A percentile compares a stretch with the other conserved stretches of the same genome.
These are phyloP conservation scores for Aethionema arabicum DNA, from an alignment of 345 rosid genomes.

Conservation along the genomic window DNA sequence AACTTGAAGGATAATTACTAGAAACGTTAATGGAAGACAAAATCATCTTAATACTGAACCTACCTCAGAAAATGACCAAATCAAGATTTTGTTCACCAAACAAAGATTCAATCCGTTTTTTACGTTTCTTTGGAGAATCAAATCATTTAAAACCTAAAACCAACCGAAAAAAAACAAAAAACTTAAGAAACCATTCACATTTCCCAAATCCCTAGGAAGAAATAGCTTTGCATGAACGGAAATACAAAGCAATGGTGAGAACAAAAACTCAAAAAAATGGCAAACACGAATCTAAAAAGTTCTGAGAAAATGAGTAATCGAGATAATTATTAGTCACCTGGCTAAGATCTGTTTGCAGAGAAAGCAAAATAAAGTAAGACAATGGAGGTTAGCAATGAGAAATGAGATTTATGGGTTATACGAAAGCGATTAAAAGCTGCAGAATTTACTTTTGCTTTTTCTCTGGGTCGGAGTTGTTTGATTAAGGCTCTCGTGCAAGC, in stretches of 20 bases:
- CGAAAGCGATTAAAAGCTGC: slow-evolving; percentile 14
- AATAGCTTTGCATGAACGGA: slow-evolving; percentile 17
- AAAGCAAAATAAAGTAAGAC: neutral
- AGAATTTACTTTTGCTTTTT: slow-evolving; percentile 12
- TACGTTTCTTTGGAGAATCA: slow-evolving; percentile 28
- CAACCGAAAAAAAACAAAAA: neutral
- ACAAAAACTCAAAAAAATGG: neutral
- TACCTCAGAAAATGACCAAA: neutral
- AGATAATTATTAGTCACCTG: neutral
- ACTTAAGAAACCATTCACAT: slow-evolving; percentile 1
- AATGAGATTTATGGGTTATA: neutral
- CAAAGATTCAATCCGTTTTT: slow-evolving; percentile 24
- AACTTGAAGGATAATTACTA: no score
- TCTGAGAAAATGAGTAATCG: no score
- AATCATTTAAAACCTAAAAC: neutral
- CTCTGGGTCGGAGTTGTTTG: slow-evolving; percentile 23
- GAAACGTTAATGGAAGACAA: no score
- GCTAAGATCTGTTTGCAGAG: slow-evolving; percentile 2
- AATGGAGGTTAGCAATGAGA: slow-evolving; percentile 3
- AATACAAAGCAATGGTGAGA: neutral
- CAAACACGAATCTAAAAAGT: no score
- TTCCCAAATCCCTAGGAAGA: neutral
- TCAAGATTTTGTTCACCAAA: neutral
- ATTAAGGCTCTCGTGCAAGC: slow-evolving; percentile 32
- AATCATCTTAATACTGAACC: no score